Base-by-base conservation (phyloP, 495 filamentous ascomycete genomes). In the Xylaria bambusicola region DNA sequence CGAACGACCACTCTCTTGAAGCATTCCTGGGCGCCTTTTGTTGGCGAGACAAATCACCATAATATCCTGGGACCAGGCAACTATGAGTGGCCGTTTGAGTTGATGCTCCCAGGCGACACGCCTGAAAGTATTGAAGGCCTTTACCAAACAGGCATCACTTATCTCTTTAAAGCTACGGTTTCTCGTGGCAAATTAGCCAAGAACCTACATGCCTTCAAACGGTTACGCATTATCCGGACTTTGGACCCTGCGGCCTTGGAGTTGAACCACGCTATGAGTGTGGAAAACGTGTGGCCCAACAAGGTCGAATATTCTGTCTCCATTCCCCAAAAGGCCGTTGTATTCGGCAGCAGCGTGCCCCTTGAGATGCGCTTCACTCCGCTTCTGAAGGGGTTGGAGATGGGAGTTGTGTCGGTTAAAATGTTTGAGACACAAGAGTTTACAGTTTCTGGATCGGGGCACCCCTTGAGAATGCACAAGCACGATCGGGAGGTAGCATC, bases 301-400 rank as follows among this genome's bases (percentile, higher is more conserved):
- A 98, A 98, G 77, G 83, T 97, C 65, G 86, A 94, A 67, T 98
- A 98, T 71, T 89, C 88, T 6, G 88, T 98, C 57, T 86, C 87
- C 59, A 87, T 93, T 7, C 93, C 94, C 2, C 90, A 88, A 53
- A 96, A 95, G 67, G 93, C 92, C 0, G 87, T 94, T 56, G 87
- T 96, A 8, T 97, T 96, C 63, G 94, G 94, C 36, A 95, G 90
- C 15, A 80, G 80, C 17, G 84, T 97, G 42, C 84, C 85, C 12
- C 76, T 96, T 26, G 86, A 93, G 56, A 91, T 97, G 71, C 80
- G 85, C 42, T 83, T 98, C 51, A 85, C 89, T 6, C 91, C 93
- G 2, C 75, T 97, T 3, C 76, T 96, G 27, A 97, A 98, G 73
- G 93, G 92, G 6, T 77, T 98, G 26, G 82, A 83, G 53, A 84